A percentile compares a stretch with the other conserved stretches of the same genome.
Conservation (phyloP, 208 protist genomes). For the Polymyxa betae region DNA sequence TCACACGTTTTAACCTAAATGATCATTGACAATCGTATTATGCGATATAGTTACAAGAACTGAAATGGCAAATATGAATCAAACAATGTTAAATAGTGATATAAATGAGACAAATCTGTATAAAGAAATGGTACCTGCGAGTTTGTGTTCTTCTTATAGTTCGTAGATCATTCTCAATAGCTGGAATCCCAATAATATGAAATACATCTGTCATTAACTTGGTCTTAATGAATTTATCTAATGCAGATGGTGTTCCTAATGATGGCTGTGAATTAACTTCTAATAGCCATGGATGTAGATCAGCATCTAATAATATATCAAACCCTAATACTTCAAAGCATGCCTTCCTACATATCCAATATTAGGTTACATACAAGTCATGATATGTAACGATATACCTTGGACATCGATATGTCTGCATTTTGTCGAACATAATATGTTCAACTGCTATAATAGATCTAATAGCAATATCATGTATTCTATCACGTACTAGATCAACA, state of each 20-base stretch:
- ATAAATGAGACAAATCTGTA: neutral
- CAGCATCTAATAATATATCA: conserved; percentile 88
- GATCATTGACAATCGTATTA: neutral
- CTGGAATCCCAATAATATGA: conserved; percentile 38
- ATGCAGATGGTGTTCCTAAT: conserved; percentile 84
- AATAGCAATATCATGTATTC: conserved; percentile 61
- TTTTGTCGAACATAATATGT: neutral
- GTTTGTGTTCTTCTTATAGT: neutral
- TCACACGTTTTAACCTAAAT: conserved; percentile 23
- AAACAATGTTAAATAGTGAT: neutral
- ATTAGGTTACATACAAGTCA: neutral
- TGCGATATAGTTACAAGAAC: neutral
- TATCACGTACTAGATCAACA: neutral
- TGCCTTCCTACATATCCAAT: neutral
- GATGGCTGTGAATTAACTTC: conserved; percentile 95
- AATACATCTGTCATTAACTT: conserved; percentile 53
- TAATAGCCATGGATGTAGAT: conserved; percentile 89
- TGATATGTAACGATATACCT: neutral
- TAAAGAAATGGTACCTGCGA: neutral
- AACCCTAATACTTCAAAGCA: conserved; percentile 95
- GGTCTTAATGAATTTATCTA: conserved; percentile 76
- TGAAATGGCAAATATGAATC: neutral
- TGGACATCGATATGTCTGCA: conserved; percentile 39
- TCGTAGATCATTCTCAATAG: conserved; percentile 23
- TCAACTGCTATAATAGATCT: conserved; percentile 59